Evolutionary conservation across 2,329 filamentous ascomycete genomes (phyloP), one percentile per base, ranked within the genome.

Genomic region (Penicillium italicum): DNA sequence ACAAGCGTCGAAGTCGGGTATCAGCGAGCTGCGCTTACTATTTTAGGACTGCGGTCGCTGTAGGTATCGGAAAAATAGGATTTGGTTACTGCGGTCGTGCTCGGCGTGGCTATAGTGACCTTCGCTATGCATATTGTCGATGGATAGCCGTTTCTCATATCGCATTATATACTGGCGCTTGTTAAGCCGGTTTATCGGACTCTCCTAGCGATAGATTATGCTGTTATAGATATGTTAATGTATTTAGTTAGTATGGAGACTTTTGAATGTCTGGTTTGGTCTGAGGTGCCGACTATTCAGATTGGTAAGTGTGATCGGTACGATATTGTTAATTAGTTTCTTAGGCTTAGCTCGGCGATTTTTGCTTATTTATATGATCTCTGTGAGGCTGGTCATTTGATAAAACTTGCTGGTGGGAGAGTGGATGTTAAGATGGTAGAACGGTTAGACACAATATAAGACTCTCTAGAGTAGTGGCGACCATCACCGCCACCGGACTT

Each of bases 81-180:
- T n/a, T 10, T 62, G 12, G 20, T 43, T 7, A 60, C 47, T 2
- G 53, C 53, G 7, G n/a, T 62, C 0, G 20, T 58, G 1, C 48
- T 62, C 12, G 55, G 57, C 11, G 53, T 62, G 28, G 34, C 59
- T 18, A 52, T 62, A 57, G 40, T 59, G 1, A 62, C 59, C 16
- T 61, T 62, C 36, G 61, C 61, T 14, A 58, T 62, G 61, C 61
- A 62, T 50, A 56, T 62, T 11, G 40, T 37, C 11, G 34, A 60
- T 30, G 61, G 61, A n/a, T 57, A 61, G 26, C 46, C 57, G 0
- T 52, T 47, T 41, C 34, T 61, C 12, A 61, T 63, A 30, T 57
- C 59, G 2, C 61, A 46, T 14, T 60, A 58, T 5, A 63, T 57
- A 0, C 24, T 63, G 18, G 50, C 26, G 18, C 52, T 63, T 6